phyloP scores from a whole-genome alignment of 495 filamentous ascomycete species.

The Xylaria scruposa region DNA sequence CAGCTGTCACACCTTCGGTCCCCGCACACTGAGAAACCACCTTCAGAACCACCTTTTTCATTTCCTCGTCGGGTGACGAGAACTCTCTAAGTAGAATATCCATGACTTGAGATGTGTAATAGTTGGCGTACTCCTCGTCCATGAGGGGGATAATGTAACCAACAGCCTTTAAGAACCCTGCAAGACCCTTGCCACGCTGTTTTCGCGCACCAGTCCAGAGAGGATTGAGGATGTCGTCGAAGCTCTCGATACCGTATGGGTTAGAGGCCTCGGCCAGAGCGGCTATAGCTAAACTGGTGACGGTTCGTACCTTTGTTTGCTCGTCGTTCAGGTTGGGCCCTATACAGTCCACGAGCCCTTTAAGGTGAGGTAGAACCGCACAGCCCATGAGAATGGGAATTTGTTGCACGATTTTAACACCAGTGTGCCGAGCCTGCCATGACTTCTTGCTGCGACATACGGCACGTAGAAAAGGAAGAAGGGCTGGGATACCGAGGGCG shows the following conservation, averaged over 20 bases:
- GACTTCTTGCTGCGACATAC: constrained; percentile 98
- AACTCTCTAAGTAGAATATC: constrained; percentile 97
- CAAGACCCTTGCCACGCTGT: constrained; percentile 94
- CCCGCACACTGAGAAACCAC: constrained; percentile 96
- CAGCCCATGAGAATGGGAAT: constrained; percentile 99
- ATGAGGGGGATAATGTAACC: constrained; percentile 98
- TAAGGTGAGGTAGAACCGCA: constrained; percentile 93
- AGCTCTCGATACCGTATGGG: constrained; percentile 98
- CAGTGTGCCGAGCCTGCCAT: constrained; percentile 98
- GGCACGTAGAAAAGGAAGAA: constrained; percentile 92
- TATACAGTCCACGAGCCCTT: constrained; percentile 96
- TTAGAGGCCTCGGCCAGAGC: constrained; percentile 96
- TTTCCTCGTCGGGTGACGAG: constrained; percentile 95
- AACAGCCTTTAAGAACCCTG: constrained; percentile 95
- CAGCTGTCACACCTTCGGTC: constrained; percentile 92
- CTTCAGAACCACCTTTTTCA: constrained; percentile 99
- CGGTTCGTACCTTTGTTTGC: constrained; percentile 95
- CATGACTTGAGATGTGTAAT: constrained; percentile 99
- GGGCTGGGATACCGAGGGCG: constrained; percentile 92
- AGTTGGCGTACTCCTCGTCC: constrained; percentile 99
- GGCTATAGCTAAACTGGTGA: constrained; percentile 93
- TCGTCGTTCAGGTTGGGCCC: constrained; percentile 95
- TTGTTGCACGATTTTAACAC: constrained; percentile 98
- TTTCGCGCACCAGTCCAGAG: constrained; percentile 96
- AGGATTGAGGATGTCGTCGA: constrained; percentile 96